Base-by-base conservation (phyloP, 768 basidiomycete genomes). In the Epithele typhae region DNA sequence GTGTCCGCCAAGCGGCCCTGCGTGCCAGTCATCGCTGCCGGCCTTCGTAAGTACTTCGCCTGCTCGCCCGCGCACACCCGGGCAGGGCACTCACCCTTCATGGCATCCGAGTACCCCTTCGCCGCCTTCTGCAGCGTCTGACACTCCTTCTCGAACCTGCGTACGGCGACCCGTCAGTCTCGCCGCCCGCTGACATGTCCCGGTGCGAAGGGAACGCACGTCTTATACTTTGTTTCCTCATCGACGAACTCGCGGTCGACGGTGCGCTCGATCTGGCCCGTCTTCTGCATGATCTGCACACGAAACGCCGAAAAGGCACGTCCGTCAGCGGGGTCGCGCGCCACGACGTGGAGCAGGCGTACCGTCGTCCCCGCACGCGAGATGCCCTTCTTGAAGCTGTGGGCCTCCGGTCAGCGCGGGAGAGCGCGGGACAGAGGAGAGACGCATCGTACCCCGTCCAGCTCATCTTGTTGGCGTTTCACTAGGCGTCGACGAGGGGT, bases 81-180 rank as follows among this genome's bases (percentile, higher is more conserved):
- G n/a, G n/a, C n/a, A n/a, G 5, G 25, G 35, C 15, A 65, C 80
- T 57, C 55, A 91, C 93, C 81, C 64, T 89, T 81, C 86, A 98
- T 92, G 9, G 93, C 82, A 68, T 98, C 96, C 59, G 92, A 79
- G 60, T 96, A 99, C 0, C 77, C 79, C 72, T 98, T 99, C 61
- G 87, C 87, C 52, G 97, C 93, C 65, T 95, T 97, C 69, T 98
- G 96, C 37, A 99, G 68, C 7, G 79, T 78, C 61, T 86, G 84
- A 45, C 88, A 87, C 76, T 98, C 95, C 74, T 97, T 99, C 78
- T 99, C 95, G 67, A 87, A 92, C 25, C 95, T 97, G 51, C 36
- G 8, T 39, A 23, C 18, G 42, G 11, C 17, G 17, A 37, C 9
- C 9, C 30, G 30, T 15, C 30, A n/a, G 30, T 19, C 35, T 40